Conservation (phyloP, 495 filamentous ascomycete species). For the Chaetomium fimeti region DNA sequence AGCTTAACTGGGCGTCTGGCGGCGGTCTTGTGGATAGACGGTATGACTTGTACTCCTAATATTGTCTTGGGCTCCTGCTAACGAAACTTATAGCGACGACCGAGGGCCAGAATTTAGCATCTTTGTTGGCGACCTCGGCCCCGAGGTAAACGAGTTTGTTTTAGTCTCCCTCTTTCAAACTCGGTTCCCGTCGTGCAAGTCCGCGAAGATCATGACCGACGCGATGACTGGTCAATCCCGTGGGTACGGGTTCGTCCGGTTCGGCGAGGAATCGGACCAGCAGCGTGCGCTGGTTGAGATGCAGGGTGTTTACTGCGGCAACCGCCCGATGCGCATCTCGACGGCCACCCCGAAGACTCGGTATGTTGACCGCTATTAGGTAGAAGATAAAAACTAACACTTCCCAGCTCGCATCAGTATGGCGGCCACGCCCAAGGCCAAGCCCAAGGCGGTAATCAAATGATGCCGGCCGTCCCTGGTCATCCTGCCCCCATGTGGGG, state of each 20-base stretch:
- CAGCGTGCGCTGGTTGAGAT: slow-evolving; percentile 94
- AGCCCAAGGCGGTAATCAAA: slow-evolving; percentile 34
- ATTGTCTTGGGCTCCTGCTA: slow-evolving; percentile 26
- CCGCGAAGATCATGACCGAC: slow-evolving; percentile 99
- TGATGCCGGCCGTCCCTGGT: slow-evolving; percentile 41
- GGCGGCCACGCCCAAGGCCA: slow-evolving; percentile 32
- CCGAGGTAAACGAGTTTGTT: slow-evolving; percentile 98
- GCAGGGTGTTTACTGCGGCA: slow-evolving; percentile 99
- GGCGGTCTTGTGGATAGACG: slow-evolving; percentile 92
- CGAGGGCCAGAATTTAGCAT: slow-evolving; percentile 95
- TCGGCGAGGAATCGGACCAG: slow-evolving; percentile 90
- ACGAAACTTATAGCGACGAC: slow-evolving; percentile 64
- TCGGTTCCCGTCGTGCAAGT: slow-evolving; percentile 96
- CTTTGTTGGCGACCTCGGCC: slow-evolving; percentile 96
- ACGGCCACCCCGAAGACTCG: slow-evolving; percentile 92
- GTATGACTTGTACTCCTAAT: slow-evolving; percentile 46
- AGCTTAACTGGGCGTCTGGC: slow-evolving; percentile 98
- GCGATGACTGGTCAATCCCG: slow-evolving; percentile 97
- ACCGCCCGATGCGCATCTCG: slow-evolving; percentile 97
- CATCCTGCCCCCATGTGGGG: slow-evolving; percentile 43
- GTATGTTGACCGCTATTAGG: slow-evolving; percentile 29
- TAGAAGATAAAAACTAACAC: background rate
- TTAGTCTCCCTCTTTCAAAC: slow-evolving; percentile 95
- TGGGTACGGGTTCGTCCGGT: slow-evolving; percentile 97
- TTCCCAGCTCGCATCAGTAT: slow-evolving; percentile 40